These are phyloP conservation scores for Pseudevernia furfuracea DNA, from an alignment of 495 filamentous ascomycete species.

Conservation along the genomic window DNA sequence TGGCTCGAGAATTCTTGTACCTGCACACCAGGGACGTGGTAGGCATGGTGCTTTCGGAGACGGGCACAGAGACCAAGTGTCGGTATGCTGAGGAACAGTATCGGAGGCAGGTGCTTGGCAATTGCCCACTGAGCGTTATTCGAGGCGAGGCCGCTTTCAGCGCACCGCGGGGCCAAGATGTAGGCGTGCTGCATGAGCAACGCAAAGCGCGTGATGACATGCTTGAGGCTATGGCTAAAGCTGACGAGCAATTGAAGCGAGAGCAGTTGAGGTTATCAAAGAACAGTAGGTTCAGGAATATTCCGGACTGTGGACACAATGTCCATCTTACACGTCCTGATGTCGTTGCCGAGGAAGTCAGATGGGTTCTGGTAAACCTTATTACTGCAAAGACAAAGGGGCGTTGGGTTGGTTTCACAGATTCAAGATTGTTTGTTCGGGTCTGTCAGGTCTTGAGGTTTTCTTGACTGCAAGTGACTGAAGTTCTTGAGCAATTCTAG, in stretches of 20 bases:
- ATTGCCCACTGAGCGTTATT: slow-evolving; percentile 36
- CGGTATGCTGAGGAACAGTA: slow-evolving; percentile 37
- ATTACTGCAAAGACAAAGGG: neutral
- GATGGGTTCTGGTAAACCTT: slow-evolving; percentile 36
- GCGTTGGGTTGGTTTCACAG: neutral
- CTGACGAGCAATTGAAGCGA: slow-evolving; percentile 38
- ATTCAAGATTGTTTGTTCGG: neutral
- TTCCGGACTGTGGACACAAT: slow-evolving; percentile 45
- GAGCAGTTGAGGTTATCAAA: slow-evolving; percentile 39
- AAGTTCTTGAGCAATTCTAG: neutral
- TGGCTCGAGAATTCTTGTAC: slow-evolving; percentile 43
- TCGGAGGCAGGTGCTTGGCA: slow-evolving; percentile 28
- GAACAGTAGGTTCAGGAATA: slow-evolving; percentile 32
- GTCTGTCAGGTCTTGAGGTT: neutral
- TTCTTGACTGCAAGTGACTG: neutral
- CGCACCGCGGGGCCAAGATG: neutral
- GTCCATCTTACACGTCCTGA: slow-evolving; percentile 42
- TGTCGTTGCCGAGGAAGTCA: slow-evolving; percentile 39
- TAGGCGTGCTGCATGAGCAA: neutral
- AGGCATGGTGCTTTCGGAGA: slow-evolving; percentile 39
- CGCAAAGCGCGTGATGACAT: neutral
- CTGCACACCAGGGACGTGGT: slow-evolving; percentile 28
- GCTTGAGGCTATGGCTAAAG: slow-evolving; percentile 24
- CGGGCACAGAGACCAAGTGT: slow-evolving; percentile 33
- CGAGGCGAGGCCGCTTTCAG: slow-evolving; percentile 27